Percentiles rank a stretch among this genome's conserved stretches.
phyloP scores from a whole-genome alignment of 2,329 filamentous ascomycete species.

The Trichoderma oligosporum region DNA sequence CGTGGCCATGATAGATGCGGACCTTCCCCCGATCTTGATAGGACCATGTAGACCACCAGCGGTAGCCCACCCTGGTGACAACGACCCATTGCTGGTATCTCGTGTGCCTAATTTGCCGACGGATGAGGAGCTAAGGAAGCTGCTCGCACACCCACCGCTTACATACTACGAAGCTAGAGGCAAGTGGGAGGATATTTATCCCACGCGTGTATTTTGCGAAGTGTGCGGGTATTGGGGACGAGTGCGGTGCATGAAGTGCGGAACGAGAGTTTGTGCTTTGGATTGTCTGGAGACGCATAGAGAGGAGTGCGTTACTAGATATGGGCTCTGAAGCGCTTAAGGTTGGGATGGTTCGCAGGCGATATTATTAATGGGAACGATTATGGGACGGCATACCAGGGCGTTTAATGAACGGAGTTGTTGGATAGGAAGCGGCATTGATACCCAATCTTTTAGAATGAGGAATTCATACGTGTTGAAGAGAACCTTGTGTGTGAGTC shows the following conservation, averaged over 20 bases:
- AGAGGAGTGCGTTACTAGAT: constrained; percentile 66
- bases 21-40: constrained; percentile 32
- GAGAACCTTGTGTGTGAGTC: background rate
- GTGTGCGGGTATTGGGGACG: constrained; percentile 80
- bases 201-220: constrained; percentile 66
- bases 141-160: constrained; percentile 62
- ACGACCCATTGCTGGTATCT: constrained; percentile 56
- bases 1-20: constrained; percentile 27
- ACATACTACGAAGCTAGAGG: constrained; percentile 63
- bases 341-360: background rate
- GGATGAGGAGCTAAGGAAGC: constrained; percentile 58
- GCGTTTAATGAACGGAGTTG: constrained; percentile 20
- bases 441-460: constrained; percentile 15
- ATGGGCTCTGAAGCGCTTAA: constrained; percentile 42
- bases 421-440: constrained; percentile 16
- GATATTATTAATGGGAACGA: background rate
- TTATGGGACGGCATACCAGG: constrained; percentile 4
- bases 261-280: constrained; percentile 71
- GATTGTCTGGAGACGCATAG: constrained; percentile 70
- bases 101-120: constrained; percentile 56
- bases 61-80: constrained; percentile 45
- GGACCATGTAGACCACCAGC: constrained; percentile 35
- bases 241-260: constrained; percentile 73
- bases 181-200: constrained; percentile 46
- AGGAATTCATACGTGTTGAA: background rate